Evolutionary conservation across 1,284 basidiomycete genomes (phyloP).

Genomic region (Ganoderma resinaceum): DNA sequence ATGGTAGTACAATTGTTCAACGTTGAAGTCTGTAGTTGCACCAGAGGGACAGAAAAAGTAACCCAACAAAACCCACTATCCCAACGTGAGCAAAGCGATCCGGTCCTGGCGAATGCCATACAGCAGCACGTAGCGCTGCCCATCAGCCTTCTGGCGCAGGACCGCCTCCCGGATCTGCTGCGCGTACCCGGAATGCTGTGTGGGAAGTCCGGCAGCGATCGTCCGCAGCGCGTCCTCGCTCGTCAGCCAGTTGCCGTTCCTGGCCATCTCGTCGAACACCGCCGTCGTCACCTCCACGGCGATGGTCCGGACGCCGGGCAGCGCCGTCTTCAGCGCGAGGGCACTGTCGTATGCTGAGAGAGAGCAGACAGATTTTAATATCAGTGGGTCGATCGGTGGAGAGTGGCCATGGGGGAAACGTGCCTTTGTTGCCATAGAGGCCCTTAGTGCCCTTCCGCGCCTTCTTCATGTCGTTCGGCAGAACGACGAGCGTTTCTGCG

Average conservation of each 20-base stretch:
- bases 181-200: slow-evolving; percentile 64
- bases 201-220: slow-evolving; percentile 60
- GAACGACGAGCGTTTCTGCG: slow-evolving; percentile 67
- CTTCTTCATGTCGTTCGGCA: slow-evolving; percentile 76
- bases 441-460: slow-evolving; percentile 76
- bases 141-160: slow-evolving; percentile 65
- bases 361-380: slow-evolving; percentile 1
- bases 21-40: background rate
- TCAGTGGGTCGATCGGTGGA: background rate
- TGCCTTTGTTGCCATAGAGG: slow-evolving; percentile 72
- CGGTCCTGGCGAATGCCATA: slow-evolving; percentile 77
- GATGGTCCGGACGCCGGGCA: slow-evolving; percentile 69
- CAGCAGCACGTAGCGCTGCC: slow-evolving; percentile 66
- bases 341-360: slow-evolving; percentile 62
- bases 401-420: background rate
- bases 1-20: slow-evolving; percentile 24
- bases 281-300: slow-evolving; percentile 69
- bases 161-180: slow-evolving; percentile 71
- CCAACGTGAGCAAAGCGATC: slow-evolving; percentile 63
- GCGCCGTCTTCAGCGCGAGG: slow-evolving; percentile 60
- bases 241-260: slow-evolving; percentile 65
- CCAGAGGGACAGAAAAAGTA: background rate
- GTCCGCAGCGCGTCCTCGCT: slow-evolving; percentile 79
- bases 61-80: slow-evolving; percentile 12
- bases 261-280: slow-evolving; percentile 69